These are phyloP conservation scores for Thielaviopsis populi DNA, from an alignment of 2,329 filamentous ascomycete species.

Conservation along the genomic window DNA sequence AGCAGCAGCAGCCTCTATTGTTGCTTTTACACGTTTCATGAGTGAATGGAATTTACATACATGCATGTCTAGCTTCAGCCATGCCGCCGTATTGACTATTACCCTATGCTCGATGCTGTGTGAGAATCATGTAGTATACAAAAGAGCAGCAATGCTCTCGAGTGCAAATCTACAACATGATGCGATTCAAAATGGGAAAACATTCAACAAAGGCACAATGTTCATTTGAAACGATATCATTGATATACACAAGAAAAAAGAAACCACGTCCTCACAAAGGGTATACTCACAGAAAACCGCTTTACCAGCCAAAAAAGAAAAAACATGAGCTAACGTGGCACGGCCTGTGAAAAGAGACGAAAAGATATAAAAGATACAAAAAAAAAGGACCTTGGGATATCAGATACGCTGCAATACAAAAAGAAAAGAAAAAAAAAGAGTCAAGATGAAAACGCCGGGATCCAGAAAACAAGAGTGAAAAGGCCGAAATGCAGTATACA, in stretches of 20 bases:
- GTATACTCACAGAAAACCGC: not conserved
- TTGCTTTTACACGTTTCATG: not conserved
- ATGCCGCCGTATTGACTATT: not conserved
- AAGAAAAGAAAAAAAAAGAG: not conserved
- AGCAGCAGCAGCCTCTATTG: not conserved
- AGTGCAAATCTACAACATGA: no score
- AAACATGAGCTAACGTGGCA: not conserved
- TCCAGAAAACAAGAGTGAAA: not conserved
- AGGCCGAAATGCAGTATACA: not conserved
- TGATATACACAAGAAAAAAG: no score
- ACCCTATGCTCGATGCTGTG: not conserved
- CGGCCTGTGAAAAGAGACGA: not conserved
- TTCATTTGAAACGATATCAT: no score
- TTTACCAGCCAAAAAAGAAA: not conserved
- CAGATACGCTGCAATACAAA: not conserved
- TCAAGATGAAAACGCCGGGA: not conserved
- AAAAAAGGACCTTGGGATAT: not conserved
- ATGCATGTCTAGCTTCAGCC: not conserved
- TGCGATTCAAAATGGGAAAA: no score
- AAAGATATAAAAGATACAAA: not conserved
- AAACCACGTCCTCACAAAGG: no score
- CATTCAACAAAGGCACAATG: no score
- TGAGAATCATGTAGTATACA: no score
- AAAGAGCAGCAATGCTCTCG: no score
- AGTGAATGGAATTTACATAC: conserved; percentile 22